Evolutionary conservation across 371 early-diverging fungal species (phyloP), one percentile per base, ranked within the genome.

Genomic region (Syncephalastrum sp.): DNA sequence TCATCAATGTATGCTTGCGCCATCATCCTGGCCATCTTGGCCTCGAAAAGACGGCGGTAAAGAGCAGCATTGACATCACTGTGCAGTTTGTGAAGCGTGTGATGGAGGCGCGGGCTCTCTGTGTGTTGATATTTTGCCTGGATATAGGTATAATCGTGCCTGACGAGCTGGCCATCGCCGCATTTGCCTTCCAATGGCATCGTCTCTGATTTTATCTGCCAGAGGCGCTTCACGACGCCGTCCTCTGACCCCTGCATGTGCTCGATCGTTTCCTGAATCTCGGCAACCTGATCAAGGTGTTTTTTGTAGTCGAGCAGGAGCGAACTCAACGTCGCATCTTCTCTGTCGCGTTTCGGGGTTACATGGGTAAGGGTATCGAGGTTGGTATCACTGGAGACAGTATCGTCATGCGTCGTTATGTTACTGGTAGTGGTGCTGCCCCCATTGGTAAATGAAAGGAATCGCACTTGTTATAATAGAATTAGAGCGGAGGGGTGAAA

Each of bases 1-100:
- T 76, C 65, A 50, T 83, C 79, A 55, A 79, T 56, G 60, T 75
- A 72, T 17, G 77, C 67, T 50, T 83, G 79, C n/a, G 84, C 77
- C 69, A 79, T 82, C 14, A 81, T 64, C 23, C 72, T 72, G 46
- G 72, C 57, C 49, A 82, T 53, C 17, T 79, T 71, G 33, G 70
- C 67, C 41, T 75, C 73, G 42, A 61, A 70, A 23, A 69, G 63
- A 15, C 51, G 50, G 14, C 57, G 65, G 41, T 62, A 53, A 33
- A 75, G 63, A 5, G 53, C 42, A n/a, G 63, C 57, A 43, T 67
- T 66, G 45, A 63, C 46, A 21, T 77, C 70, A 13, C 57, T 59
- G 17, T 59, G 61, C 14, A 70, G 50, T 14, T 67, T 69, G 7
- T 56, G 46, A 17, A 77, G 49, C 0, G 69, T 52, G 3, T 70